These are phyloP conservation scores for Rhodosporidiobolus sp. DNA, from an alignment of 768 basidiomycete genomes.

Conservation along the genomic window DNA sequence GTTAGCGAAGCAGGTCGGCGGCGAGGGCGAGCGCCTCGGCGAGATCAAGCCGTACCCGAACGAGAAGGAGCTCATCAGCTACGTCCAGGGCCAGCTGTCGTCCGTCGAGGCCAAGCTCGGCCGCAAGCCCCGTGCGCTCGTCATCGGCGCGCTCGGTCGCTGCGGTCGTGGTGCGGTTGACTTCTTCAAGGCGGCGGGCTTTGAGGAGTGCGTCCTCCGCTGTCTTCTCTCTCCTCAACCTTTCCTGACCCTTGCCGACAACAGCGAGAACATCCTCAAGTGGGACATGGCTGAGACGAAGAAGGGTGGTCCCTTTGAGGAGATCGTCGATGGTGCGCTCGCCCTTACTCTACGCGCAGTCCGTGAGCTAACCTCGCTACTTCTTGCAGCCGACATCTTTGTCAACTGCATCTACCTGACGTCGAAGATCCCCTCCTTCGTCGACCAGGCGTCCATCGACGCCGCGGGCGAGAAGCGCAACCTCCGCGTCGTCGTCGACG, in stretches of 20 bases:
- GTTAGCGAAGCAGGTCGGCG: constrained; percentile 64
- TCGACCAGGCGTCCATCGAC: constrained; percentile 67
- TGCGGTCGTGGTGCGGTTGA: constrained; percentile 95
- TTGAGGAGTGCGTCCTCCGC: constrained; percentile 69
- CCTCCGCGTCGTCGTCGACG: constrained; percentile 84
- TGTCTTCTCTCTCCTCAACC: not conserved
- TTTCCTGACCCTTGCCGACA: not conserved
- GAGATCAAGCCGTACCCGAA: constrained; percentile 74
- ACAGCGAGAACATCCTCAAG: constrained; percentile 86
- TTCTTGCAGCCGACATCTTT: constrained; percentile 75
- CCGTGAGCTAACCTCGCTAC: not conserved
- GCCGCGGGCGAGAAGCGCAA: constrained; percentile 66
- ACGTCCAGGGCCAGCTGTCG: constrained; percentile 65
- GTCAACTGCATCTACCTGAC: constrained; percentile 98
- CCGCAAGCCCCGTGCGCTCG: constrained; percentile 68
- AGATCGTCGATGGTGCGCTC: constrained; percentile 70
- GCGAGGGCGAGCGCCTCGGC: constrained; percentile 59
- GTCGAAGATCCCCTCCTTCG: constrained; percentile 76
- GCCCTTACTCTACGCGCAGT: too few species aligned
- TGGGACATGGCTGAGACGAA: constrained; percentile 98
- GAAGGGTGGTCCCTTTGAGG: constrained; percentile 91
- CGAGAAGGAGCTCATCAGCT: constrained; percentile 75
- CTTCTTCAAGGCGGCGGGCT: constrained; percentile 90
- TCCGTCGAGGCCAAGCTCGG: constrained; percentile 60
- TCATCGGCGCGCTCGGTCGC: constrained; percentile 91